phyloP scores from a whole-genome alignment of 2,329 filamentous ascomycete genomes.

The Ophiocordyceps camponoti-saundersi region DNA sequence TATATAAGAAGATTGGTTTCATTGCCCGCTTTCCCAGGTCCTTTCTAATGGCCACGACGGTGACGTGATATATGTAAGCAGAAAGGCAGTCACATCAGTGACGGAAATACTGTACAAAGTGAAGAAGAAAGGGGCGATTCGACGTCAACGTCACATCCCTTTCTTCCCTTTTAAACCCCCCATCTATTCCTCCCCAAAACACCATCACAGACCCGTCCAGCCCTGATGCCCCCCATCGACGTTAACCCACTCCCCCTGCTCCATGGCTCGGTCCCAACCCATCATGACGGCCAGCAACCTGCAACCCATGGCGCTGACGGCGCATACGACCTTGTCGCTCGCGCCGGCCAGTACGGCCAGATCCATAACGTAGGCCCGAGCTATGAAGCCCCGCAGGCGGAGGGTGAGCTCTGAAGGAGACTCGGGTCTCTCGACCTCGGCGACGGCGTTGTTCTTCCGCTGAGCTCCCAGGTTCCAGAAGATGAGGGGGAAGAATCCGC shows the following conservation, averaged over 20 bases:
- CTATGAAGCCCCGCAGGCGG: conserved; percentile 55
- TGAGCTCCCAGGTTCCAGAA: conserved; percentile 59
- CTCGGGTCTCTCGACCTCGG: conserved; percentile 8
- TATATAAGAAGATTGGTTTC: too few relatives aligned
- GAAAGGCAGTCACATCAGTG: too few relatives aligned
- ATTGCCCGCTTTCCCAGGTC: too few relatives aligned
- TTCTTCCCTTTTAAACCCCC: too few relatives aligned
- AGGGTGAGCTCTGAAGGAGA: conserved; percentile 36
- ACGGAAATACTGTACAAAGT: too few relatives aligned
- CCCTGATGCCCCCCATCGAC: conserved; percentile 49
- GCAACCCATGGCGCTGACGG: conserved; percentile 56
- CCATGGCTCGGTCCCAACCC: conserved; percentile 59
- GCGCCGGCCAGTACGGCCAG: conserved; percentile 53
- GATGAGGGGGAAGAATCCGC: conserved; percentile 67
- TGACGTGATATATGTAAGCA: too few relatives aligned
- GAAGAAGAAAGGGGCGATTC: too few relatives aligned
- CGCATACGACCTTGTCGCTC: conserved; percentile 59
- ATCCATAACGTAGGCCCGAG: conserved; percentile 69
- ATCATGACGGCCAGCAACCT: conserved; percentile 69
- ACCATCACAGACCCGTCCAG: conserved; percentile 32
- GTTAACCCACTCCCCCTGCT: conserved; percentile 51
- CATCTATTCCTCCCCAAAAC: too few relatives aligned
- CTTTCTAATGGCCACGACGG: too few relatives aligned
- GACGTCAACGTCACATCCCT: not conserved
- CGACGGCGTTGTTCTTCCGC: conserved; percentile 19